Base-by-base conservation (phyloP, 257 asterid species). In the Nicotiana attenuata region DNA sequence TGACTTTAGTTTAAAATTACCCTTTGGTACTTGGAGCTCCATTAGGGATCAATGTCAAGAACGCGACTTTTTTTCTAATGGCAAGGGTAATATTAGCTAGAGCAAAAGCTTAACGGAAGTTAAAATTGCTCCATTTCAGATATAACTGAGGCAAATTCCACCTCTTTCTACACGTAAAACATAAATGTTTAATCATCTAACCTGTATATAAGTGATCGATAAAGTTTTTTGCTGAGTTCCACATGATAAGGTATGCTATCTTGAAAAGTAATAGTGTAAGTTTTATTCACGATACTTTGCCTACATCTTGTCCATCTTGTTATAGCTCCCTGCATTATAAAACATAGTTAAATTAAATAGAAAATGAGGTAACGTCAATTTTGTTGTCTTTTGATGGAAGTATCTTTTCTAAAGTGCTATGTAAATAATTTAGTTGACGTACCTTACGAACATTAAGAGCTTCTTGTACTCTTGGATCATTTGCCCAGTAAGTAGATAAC, bases 381-480 rank as follows among this genome's bases (percentile, higher is more conserved):
- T 47, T 0, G 3, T 47, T 10, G 4, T 3, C 16, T 35, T 35
- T 35, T 35, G 41, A 5, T 35, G 9, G 6, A 35, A 5, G 15
- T 2, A 47, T 47, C 14, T 10, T 8, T 47, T 47, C 15, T 47
- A 2, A 47, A 47, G 17, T 7, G 22, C 22, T 65, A n/a, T 3
- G 7, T 15, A 19, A 79, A 26, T 16, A 17, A 13, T 53, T 53
- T 20, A 7, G 9, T 59, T 6, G 20, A 5, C 5, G 28, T 83
- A 88, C 91, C 88, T 88, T 69, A 10, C 87, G 60, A 35, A 88
- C 75, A 82, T 82, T 85, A 14, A 88, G 89, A 29, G 91, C 85
- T 55, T 84, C 84, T 67, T 41, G 89, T 47, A 88, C 87, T 22
- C 60, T 71, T 50, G 81, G 71, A 15, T 88, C 81, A 47, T 86